Evolutionary conservation across 1,139 yeast species (phyloP), one percentile per base, ranked within the genome.

Genomic region (Sugiyamaella novakii): DNA sequence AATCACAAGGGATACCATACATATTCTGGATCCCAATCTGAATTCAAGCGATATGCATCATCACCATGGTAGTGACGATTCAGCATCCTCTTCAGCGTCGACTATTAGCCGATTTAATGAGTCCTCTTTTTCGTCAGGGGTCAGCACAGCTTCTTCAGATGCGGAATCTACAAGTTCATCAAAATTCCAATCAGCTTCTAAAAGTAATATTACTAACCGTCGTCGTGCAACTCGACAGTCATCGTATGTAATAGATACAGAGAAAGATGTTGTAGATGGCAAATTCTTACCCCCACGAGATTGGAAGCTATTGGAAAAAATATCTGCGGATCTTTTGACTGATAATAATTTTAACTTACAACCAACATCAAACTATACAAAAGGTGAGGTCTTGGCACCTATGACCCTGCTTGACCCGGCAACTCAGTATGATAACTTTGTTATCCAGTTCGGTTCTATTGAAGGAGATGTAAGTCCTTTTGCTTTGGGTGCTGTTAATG

Each of bases 401-500:
- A 51, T 66, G 1, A 65, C 70, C 28, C 62, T 63, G 3, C 70
- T 71, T 0, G 78, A 78, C 44, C 73, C 76, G 2, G 63, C 64
- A 1, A 71, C 65, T 46, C 82, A 81, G 49, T 76, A 80, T 56
- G 86, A 81, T 53, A 80, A 75, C 54, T 59, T 80, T 15, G 68
- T 84, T 1, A 36, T 81, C 4, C 81, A 79, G 49, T 60, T 86
- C 25, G 81, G 81, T 1, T 71, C 61, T 5, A 44, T 71, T 1
- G 67, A 69, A 7, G 70, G 72, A 3, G 61, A 69, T 36, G 61
- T 71, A 8, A 68, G 71, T n/a, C 70, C 69, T 1, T 49, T 40
- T 11, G 60, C 64, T 1, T 25, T 63, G 17, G 55, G 53, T 18
- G 64, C 62, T 2, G 36, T 58, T 8, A 48, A 52, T 14, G 62